Evolutionary conservation across 768 basidiomycete genomes (phyloP), one percentile per base, ranked within the genome.

Genomic region (Tulasnella sp.): DNA sequence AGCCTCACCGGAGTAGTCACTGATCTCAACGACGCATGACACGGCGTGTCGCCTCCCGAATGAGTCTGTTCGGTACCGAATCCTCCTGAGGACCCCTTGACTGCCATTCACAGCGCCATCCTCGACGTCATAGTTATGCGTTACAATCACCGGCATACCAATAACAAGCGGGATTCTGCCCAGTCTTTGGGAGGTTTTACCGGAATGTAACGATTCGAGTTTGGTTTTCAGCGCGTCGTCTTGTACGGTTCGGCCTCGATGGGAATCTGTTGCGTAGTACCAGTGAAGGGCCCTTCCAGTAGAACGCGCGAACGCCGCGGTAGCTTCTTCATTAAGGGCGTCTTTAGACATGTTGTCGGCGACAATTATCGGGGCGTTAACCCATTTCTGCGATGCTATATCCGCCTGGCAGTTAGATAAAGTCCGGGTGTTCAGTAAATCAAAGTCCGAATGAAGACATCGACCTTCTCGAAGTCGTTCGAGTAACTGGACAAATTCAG

Each of bases 31-130:
- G 9, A 82, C 62, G 63, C 79, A 80, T 0, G 77, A 81, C 0
- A 22, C 67, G 0, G 77, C 69, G 35, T 77, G 42, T 1, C 52
- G 22, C 14, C 63, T 17, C 0, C 79, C 79, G 5, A 76, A 16
- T 0, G 35, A 32, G 66, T 79, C 77, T 0, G 62, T 26, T 0
- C 14, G 14, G 67, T 79, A 82, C 0, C 78, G 12, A 0, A 83
- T 78, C 3, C 59, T 26, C 3, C 22, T 62, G 6, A 74, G 35
- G 22, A 62, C 77, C 0, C 81, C 81, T 0, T 47, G 65, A 19
- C 76, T 76, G 0, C 82, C 82, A 75, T 83, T 83, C 0, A 83
- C 80, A 35, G 82, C 71, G 0, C 83, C 82, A 8, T 76, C 76
- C 32, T 78, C 70, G 0, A 83, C 79, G 64, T 83, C 82, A 72